Percentiles rank a stretch among this genome's conserved stretches.
phyloP scores from a whole-genome alignment of 2,329 filamentous ascomycete species.

The Coleophoma cylindrospora region DNA sequence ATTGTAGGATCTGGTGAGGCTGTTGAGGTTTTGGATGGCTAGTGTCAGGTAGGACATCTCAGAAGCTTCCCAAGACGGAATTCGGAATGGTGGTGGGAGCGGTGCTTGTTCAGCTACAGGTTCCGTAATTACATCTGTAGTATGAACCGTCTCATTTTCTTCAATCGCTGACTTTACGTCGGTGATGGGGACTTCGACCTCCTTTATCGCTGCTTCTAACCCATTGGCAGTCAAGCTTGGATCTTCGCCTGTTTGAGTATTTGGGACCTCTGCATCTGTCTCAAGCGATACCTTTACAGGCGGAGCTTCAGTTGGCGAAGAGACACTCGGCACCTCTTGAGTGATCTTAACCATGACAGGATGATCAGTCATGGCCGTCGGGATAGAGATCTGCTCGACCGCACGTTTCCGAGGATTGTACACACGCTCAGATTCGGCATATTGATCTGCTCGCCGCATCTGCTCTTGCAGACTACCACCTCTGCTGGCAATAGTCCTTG shows the following conservation, averaged over 20 bases:
- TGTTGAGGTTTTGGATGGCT: conserved; percentile 73
- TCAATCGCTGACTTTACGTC: neutral
- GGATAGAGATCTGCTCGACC: conserved; percentile 41
- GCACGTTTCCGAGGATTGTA: conserved; percentile 52
- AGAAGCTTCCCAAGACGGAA: conserved; percentile 67
- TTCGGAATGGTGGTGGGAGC: conserved; percentile 64
- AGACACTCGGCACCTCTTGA: conserved; percentile 25
- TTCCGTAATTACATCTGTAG: neutral
- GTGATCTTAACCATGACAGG: conserved; percentile 41
- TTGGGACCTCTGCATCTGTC: neutral
- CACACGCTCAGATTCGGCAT: conserved; percentile 68
- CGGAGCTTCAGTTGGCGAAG: conserved; percentile 5
- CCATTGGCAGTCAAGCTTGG: too few species aligned
- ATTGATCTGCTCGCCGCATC: conserved; percentile 63
- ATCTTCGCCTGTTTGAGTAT: too few species aligned
- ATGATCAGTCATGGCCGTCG: conserved; percentile 42
- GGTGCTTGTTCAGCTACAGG: conserved; percentile 18
- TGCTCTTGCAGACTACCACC: conserved; percentile 74
- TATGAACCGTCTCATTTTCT: conserved; percentile 3
- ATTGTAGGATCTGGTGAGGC: conserved; percentile 82
- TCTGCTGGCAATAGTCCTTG: conserved; percentile 68
- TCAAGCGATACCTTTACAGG: conserved; percentile 12
- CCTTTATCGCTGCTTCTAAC: neutral
- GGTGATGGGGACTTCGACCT: conserved; percentile 1
- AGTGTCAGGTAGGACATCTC: conserved; percentile 74